Percentiles rank a stretch among this genome's conserved stretches.
These are phyloP conservation scores for Solanum infundibuliforme DNA, from an alignment of 257 asterid species.

Conservation along the genomic window DNA sequence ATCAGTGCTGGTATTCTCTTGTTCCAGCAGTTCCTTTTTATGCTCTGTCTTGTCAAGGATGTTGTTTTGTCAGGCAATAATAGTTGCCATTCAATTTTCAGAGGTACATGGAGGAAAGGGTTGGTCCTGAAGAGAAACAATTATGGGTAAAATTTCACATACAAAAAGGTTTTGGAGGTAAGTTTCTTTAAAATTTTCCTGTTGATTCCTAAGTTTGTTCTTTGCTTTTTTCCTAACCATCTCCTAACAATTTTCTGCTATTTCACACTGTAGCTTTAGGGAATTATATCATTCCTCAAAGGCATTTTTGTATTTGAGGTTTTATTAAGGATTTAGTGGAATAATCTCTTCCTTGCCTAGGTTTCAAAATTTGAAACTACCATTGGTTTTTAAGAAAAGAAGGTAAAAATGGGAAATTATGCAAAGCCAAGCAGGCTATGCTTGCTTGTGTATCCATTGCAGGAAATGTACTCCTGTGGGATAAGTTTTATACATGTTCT, in stretches of 20 bases:
- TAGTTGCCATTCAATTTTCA: constrained; percentile 10
- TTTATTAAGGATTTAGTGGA: not conserved
- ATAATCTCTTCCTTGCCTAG: not conserved
- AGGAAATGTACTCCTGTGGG: not conserved
- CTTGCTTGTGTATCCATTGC: not conserved
- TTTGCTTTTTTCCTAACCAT: not conserved
- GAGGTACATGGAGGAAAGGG: constrained; percentile 46
- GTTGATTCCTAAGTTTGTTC: not conserved
- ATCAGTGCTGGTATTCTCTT: constrained; percentile 36
- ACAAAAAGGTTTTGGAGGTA: constrained; percentile 55
- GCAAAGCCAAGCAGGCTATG: not conserved
- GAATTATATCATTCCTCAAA: not conserved
- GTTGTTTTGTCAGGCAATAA: not conserved
- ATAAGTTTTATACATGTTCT: not conserved
- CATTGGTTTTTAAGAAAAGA: not conserved
- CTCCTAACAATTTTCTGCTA: not conserved
- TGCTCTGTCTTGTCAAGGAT: not conserved
- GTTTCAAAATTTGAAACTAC: not conserved
- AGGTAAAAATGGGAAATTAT: not conserved
- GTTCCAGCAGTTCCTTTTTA: not conserved
- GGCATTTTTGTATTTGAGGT: not conserved
- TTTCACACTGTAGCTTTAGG: not conserved
- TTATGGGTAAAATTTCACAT: constrained; percentile 38
- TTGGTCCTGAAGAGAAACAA: constrained; percentile 38
- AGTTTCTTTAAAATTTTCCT: not conserved